Evolutionary conservation across 2,329 filamentous ascomycete genomes (phyloP), one percentile per base, ranked within the genome.

Genomic region (Colletotrichum caudatum): DNA sequence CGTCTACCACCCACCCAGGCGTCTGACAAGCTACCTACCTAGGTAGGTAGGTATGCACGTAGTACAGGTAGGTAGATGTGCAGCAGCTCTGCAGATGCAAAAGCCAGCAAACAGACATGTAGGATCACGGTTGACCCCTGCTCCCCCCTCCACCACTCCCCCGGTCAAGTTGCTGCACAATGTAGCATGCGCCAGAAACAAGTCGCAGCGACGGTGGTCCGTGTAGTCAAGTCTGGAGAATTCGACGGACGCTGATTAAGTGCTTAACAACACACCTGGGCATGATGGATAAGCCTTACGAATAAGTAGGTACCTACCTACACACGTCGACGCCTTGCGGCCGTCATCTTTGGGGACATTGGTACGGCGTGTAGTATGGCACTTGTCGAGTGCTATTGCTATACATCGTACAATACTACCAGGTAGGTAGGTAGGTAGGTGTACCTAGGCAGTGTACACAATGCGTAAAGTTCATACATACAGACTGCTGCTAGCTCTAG

Each of bases 261-360:
- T 59, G 65, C 65, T 72, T 72, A 64, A 69, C 65, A 69, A 60
- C 69, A 35, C 59, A 48, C 18, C 1, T 5, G 50, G 26, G 18
- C 23, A 63, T 39, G 44, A 37, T 64, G 44, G 51, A 63, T 62
- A 68, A 69, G 59, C 65, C 69, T 72, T 64, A 69, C 65, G 59
- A 64, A 71, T 35, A 9, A 5, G 11, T 37, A 37, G 9, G 1
- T 9, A 37, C 35, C 35, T 35, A 35, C 1, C 9, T 64, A 62
- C 59, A 37, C 59, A 33, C 18, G 2, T 23, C 33, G 44, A 44
- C 39, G 8, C 23, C 39, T 33, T 29, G 57, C 14, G 39, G 18
- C 5, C 14, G 23, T 23, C 29, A n/a, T 62, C 14, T 35, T 39
- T 41, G 11, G 18, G n/a, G 6, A 50, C 23, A 12, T 37, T 37